A percentile compares a stretch with the other conserved stretches of the same genome.
phyloP scores from a whole-genome alignment of 306 rosid species.

The Vigna angularis region DNA sequence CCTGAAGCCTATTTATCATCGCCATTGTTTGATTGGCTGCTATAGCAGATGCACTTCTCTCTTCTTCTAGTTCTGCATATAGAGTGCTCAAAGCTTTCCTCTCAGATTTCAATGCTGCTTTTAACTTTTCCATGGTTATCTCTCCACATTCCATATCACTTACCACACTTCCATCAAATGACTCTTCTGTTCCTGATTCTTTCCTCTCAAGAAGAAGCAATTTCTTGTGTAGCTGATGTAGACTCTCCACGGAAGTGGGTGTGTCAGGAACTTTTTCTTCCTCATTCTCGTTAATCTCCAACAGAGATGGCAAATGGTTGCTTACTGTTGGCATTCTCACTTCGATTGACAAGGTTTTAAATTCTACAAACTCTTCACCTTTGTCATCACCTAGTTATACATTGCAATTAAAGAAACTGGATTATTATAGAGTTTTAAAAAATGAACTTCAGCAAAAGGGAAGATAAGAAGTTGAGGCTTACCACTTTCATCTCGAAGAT shows the following conservation, averaged over 20 bases:
- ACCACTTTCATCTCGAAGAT: conserved; percentile 56
- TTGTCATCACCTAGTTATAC: conserved; percentile 48
- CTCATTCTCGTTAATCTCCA: conserved; percentile 63
- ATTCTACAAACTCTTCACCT: conserved; percentile 60
- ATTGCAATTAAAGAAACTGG: conserved; percentile 10
- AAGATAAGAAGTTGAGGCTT: conserved; percentile 36
- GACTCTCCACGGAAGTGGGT: conserved; percentile 71
- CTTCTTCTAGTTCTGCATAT: conserved; percentile 92
- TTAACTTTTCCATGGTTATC: conserved; percentile 66
- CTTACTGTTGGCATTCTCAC: conserved; percentile 49
- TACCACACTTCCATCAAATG: conserved; percentile 81
- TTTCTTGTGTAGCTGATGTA: conserved; percentile 72
- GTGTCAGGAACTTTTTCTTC: conserved; percentile 85
- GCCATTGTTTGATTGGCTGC: conserved; percentile 99
- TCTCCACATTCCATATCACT: conserved; percentile 76
- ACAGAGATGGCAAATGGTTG: conserved; percentile 44
- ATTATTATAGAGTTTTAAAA: neutral
- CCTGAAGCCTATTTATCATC: conserved; percentile 97
- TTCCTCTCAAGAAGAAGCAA: conserved; percentile 71
- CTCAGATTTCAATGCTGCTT: conserved; percentile 70
- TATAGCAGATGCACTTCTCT: conserved; percentile 94
- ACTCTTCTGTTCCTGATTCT: conserved; percentile 78
- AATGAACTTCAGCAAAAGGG: conserved; percentile 21
- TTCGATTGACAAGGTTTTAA: conserved; percentile 60
- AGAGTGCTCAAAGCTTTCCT: conserved; percentile 73